Base-by-base conservation (phyloP, 2,329 filamentous ascomycete genomes). In the Metarhizium guizhouense region DNA sequence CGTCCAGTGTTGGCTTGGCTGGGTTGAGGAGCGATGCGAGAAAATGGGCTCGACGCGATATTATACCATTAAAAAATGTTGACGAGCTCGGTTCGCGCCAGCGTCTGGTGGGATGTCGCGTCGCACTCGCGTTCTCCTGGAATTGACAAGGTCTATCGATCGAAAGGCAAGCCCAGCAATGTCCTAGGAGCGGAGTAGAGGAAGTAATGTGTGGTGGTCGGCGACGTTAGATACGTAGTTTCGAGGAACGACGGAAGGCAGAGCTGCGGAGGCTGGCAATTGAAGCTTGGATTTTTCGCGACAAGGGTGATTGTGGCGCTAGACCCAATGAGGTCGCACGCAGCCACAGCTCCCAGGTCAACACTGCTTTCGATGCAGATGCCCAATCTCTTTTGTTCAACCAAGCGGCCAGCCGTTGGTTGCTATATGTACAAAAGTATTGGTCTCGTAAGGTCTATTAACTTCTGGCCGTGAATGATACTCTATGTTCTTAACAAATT, bases 271-370 rank as follows among this genome's bases (percentile, higher is more conserved):
- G 52, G 54, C 43, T 54, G 54, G 32, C 48, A 54, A 30, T 48
- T n/a, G 45, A 29, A 58, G 54, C 54, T 56, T 52, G 57, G 48
- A 54, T 51, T 56, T 58, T 56, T 54, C 50, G 57, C 32, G 54
- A 50, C 51, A 40, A 50, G 54, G 56, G 47, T 50, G 29, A 14
- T 56, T 58, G 54, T 51, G 54, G 58, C 68, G 65, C 70, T 72
- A 71, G 57, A 54, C 70, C 70, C 30, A 54, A 67, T 70, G 62
- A 30, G 61, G 69, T 57, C 53, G 59, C 67, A 69, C 67, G 64
- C 45, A 48, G 55, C 56, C 58, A 62, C 47, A 42, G 47, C 59
- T 58, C 20, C 11, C 11, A 25, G 7, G 6, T 2, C 45, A 48
- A 29, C 20, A 30, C 7, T 30, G 25, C 6, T 6, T 25, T n/a